Base-by-base conservation (phyloP, 1,284 basidiomycete genomes). In the Earliella scabrosa region DNA sequence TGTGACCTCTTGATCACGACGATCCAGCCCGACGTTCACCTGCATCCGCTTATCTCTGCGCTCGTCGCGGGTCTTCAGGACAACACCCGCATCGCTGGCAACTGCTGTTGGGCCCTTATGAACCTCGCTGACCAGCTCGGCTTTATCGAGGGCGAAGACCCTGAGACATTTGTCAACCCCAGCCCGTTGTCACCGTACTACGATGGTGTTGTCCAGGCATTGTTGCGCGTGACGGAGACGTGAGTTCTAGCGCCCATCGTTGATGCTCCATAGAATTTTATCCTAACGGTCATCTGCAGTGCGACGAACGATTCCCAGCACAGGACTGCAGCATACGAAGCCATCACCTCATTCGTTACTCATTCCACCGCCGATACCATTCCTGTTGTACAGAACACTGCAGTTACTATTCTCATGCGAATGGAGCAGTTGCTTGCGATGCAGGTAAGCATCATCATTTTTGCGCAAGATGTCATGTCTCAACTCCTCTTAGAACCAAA, bases 31-130 rank as follows among this genome's bases (percentile, higher is more conserved):
- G 93, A 97, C 65, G 85, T 91, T 14, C 95, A 98, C 71, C 81
- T 98, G 13, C 90, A 93, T 60, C 83, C 88, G 16, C 80, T 99
- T 47, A 80, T 99, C 50, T 84, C 88, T 24, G 93, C 93, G 4
- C 83, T 98, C 46, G 92, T 98, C 14, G 77, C 78, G 53, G 93
- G 95, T 27, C 75, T 99, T 60, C 81, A 86, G 50, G 93, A 95
- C 71, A 88, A 83, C 65, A 88, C 93, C 8, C 81, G 95, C 24
- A 97, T 99, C 63, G 85, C 93, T 45, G 88, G 93, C 47, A 97
- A 97, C 76, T 97, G 93, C 75, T 98, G 95, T 71, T 97, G 96
- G 90, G 93, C 93, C 8, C 77, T 99, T 67, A 97, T 94, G 92
- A 98, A 97, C 75, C 80, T 99, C 29, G 90, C 92, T 20, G 88